Conservation (phyloP, 768 basidiomycete species). For the Strobilomyces dryophilus region DNA sequence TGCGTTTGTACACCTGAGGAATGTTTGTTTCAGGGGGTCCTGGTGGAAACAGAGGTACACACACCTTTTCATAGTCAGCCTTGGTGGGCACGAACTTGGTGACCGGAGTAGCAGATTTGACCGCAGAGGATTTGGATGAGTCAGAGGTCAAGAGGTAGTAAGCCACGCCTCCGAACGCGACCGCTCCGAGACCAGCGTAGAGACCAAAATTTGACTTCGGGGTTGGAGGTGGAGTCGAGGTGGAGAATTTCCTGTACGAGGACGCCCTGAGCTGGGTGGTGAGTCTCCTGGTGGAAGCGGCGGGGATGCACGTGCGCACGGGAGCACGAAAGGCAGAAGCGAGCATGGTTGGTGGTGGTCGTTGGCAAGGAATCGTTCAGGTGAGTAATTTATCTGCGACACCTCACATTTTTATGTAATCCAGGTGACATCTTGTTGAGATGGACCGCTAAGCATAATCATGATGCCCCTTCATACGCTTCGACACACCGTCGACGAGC, state of each 20-base stretch:
- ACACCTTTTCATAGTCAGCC: constrained; percentile 87
- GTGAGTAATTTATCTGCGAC: constrained; percentile 6
- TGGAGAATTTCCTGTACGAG: constrained; percentile 58
- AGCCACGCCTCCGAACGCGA: constrained; percentile 55
- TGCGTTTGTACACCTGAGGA: constrained; percentile 79
- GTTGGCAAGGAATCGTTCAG: constrained; percentile 2
- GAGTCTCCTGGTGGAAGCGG: constrained; percentile 25
- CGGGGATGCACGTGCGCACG: constrained; percentile 40
- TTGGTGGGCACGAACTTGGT: constrained; percentile 71
- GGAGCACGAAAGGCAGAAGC: constrained; percentile 45
- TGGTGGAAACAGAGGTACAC: not conserved
- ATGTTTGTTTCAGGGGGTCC: not conserved
- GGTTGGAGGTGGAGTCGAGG: constrained; percentile 40
- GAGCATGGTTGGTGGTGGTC: constrained; percentile 43
- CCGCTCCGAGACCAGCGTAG: constrained; percentile 59
- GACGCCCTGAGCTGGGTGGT: constrained; percentile 33
- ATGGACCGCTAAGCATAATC: constrained; percentile 20
- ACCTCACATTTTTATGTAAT: constrained; percentile 16
- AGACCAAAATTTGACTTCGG: constrained; percentile 56
- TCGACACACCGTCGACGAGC: too few relatives aligned
- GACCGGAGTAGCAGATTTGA: constrained; percentile 56
- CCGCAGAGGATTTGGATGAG: constrained; percentile 41
- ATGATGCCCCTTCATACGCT: not conserved
- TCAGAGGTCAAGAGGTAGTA: constrained; percentile 58
- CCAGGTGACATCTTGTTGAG: not conserved